These are phyloP conservation scores for Penicillium sp. DNA, from an alignment of 2,329 filamentous ascomycete species.

Conservation along the genomic window DNA sequence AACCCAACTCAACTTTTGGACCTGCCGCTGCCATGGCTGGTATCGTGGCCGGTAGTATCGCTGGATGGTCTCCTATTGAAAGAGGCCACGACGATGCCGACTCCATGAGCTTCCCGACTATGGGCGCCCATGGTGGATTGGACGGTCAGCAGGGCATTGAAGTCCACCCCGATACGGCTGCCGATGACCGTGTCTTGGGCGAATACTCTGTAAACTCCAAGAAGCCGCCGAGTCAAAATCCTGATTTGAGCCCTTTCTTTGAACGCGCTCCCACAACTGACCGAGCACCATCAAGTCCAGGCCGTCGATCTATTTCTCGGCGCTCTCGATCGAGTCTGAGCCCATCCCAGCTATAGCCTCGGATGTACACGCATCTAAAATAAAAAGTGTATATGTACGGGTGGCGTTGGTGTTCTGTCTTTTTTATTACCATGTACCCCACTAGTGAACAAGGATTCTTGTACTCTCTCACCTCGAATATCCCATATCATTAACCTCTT, in stretches of 20 bases:
- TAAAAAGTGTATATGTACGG: slow-evolving; percentile 4
- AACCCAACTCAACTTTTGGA: slow-evolving; percentile 60
- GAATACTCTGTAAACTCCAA: slow-evolving; percentile 35
- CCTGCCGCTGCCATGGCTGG: slow-evolving; percentile 66
- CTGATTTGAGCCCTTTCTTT: slow-evolving; percentile 46
- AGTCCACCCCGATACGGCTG: slow-evolving; percentile 47
- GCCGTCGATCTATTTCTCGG: slow-evolving; percentile 37
- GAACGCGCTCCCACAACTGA: slow-evolving; percentile 38
- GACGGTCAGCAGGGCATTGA: slow-evolving; percentile 46
- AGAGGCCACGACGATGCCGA: slow-evolving; percentile 40
- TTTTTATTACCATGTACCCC: background rate
- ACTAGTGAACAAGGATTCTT: too few species aligned
- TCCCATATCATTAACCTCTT: too few species aligned
- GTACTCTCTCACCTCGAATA: too few species aligned
- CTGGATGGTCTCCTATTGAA: slow-evolving; percentile 64
- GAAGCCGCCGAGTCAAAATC: slow-evolving; percentile 49
- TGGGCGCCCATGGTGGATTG: slow-evolving; percentile 39
- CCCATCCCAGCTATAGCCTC: slow-evolving; percentile 22
- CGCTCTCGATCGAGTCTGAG: slow-evolving; percentile 39
- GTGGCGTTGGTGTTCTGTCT: slow-evolving; percentile 8
- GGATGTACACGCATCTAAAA: background rate
- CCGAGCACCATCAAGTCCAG: slow-evolving; percentile 35
- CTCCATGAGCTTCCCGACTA: slow-evolving; percentile 38
- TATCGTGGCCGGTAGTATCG: slow-evolving; percentile 65
- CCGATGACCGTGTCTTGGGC: slow-evolving; percentile 46